Base-by-base conservation (phyloP, 1,284 basidiomycete genomes). In the Microbotryum lychnidis-dioicae region DNA sequence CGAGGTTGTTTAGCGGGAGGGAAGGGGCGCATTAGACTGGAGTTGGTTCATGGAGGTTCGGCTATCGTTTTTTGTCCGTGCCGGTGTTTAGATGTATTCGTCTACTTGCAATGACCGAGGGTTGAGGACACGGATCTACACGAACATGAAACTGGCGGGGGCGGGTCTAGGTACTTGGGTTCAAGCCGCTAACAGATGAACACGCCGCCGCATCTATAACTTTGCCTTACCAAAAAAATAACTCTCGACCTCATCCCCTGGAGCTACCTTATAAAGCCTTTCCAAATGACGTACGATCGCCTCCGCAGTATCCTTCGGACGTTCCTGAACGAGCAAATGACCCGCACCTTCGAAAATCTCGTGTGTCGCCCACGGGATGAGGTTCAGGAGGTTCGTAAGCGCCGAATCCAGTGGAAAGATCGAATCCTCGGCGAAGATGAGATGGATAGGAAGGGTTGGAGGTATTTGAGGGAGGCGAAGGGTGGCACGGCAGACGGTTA, bases 321-420 rank as follows among this genome's bases (percentile, higher is more conserved):
- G 71, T 67, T 80, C 79, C 37, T 79, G 68, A 1, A 78, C 77
- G 3, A 78, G 71, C 57, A 78, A 75, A 61, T 79, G 77, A 0
- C 75, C 77, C 31, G 66, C 57, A 1, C 64, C 64, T 31, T 63
- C 37, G 31, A 69, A 66, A 25, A 64, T 44, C 31, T 60, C 31
- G 12, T 45, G 45, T 6, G 64, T 65, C 18, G 71, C 67, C 23
- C 71, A 67, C 37, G 62, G 62, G 2, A 69, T 56, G 6, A 47
- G 47, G 16, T 56, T 31, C 2, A 69, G 51, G 6, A 47, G 47
- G 10, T 56, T 31, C 2, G 14, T 16, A 20, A 65, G 53, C 8
- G 64, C 29, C 14, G 53, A 60, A 27, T 69, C 65, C 10, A 54
- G 45, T 4, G 70, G 56, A 33, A 66, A 64, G 3, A 67, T 69